Percentiles rank a stretch among this genome's conserved stretches.
phyloP scores from a whole-genome alignment of 257 asterid genomes.

The Solanum peruvianum region DNA sequence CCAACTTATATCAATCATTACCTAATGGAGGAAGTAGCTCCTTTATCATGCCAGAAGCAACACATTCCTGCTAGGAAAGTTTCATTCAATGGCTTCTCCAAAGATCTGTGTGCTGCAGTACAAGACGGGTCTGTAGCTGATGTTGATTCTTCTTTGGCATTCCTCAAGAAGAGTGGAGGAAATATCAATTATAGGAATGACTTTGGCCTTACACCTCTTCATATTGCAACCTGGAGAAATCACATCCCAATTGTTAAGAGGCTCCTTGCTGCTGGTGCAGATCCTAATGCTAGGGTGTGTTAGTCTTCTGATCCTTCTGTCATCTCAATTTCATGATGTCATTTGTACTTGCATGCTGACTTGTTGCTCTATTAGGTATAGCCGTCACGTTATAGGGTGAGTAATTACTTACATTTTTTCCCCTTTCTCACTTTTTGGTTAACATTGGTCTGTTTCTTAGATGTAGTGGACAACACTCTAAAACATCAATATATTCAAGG shows the following conservation, averaged over 20 bases:
- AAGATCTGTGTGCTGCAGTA: slow-evolving; percentile 68
- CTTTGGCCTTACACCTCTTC: slow-evolving; percentile 83
- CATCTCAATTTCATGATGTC: slow-evolving; percentile 13
- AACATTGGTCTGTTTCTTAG: not conserved
- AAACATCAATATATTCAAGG: not conserved
- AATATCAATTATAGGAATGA: slow-evolving; percentile 65
- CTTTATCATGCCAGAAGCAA: slow-evolving; percentile 47
- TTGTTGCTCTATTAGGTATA: slow-evolving; percentile 12
- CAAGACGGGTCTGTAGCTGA: slow-evolving; percentile 66
- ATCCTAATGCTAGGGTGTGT: slow-evolving; percentile 93
- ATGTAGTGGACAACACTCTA: not conserved
- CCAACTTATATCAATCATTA: not conserved
- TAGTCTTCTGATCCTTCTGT: slow-evolving; percentile 16
- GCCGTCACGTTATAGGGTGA: slow-evolving; percentile 5
- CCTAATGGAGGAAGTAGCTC: slow-evolving; percentile 45
- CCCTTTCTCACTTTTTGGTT: not conserved
- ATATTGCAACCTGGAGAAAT: slow-evolving; percentile 95
- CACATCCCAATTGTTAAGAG: slow-evolving; percentile 71
- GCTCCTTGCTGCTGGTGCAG: slow-evolving; percentile 97
- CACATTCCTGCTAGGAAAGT: slow-evolving; percentile 31
- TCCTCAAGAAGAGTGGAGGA: slow-evolving; percentile 73
- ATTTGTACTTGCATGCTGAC: slow-evolving; percentile 7
- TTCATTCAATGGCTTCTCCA: slow-evolving; percentile 21
- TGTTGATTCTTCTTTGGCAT: slow-evolving; percentile 50
- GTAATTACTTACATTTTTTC: not conserved